Conservation (phyloP, 75 land plant genomes). For the Picea glauca region DNA sequence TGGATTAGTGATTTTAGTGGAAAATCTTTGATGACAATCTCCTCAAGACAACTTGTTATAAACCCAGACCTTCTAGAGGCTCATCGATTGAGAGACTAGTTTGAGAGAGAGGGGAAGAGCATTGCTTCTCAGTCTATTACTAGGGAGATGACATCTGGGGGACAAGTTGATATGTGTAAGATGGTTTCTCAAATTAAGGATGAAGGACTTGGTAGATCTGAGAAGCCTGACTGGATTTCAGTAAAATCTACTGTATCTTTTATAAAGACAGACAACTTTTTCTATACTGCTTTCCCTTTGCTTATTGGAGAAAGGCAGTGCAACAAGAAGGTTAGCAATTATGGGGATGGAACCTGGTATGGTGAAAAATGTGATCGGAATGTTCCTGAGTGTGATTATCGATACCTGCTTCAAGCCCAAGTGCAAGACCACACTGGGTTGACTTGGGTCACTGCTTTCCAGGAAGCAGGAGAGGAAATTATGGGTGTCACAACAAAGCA, state of each 20-base stretch:
- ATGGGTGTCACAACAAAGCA: slow-evolving; percentile 76
- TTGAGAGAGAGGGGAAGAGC: slow-evolving; percentile 61
- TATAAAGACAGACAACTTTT: slow-evolving; percentile 76
- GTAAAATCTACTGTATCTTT: slow-evolving; percentile 68
- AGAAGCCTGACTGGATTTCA: slow-evolving; percentile 91
- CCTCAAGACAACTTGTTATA: slow-evolving; percentile 59
- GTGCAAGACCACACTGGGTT: slow-evolving; percentile 87
- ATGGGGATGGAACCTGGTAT: slow-evolving; percentile 93
- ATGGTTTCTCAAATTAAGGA: slow-evolving; percentile 88
- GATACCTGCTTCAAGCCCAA: slow-evolving; percentile 80
- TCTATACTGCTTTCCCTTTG: slow-evolving; percentile 91
- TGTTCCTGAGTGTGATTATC: slow-evolving; percentile 84
- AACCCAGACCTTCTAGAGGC: slow-evolving; percentile 86
- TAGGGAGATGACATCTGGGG: slow-evolving; percentile 45
- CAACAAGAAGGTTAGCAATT: slow-evolving; percentile 87
- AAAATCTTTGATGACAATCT: slow-evolving; percentile 78
- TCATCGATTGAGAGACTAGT: slow-evolving; percentile 61
- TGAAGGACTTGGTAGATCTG: slow-evolving; percentile 87
- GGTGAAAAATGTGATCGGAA: slow-evolving; percentile 82
- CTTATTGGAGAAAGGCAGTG: slow-evolving; percentile 75
- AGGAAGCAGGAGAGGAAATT: slow-evolving; percentile 85
- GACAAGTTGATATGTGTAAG: slow-evolving; percentile 57
- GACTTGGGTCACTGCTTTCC: slow-evolving; percentile 90
- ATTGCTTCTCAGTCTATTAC: slow-evolving; percentile 55
- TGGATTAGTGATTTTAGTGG: slow-evolving; percentile 89